Conservation (phyloP, 495 filamentous ascomycete species). For the Trichoderma gamsii region DNA sequence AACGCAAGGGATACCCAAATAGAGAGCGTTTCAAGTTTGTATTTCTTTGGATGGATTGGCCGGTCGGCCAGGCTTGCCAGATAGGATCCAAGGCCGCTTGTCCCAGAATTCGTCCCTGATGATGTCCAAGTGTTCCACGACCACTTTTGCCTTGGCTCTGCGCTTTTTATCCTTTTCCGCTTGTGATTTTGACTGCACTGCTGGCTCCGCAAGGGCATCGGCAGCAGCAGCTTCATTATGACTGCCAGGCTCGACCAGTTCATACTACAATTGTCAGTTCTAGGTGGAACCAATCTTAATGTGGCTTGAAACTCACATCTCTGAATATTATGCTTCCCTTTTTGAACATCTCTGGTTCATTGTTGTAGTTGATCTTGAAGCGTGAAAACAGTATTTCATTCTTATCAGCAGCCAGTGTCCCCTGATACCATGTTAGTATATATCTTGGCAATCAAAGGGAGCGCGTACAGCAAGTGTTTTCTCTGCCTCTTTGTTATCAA, state of each 20-base stretch:
- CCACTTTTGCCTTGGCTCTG: constrained; percentile 66
- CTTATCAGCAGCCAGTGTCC: constrained; percentile 78
- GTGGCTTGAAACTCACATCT: constrained; percentile 51
- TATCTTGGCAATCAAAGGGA: too few relatives aligned
- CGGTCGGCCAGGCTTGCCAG: constrained; percentile 62
- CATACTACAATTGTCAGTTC: constrained; percentile 35
- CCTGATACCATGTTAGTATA: constrained; percentile 40
- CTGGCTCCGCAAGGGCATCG: constrained; percentile 35
- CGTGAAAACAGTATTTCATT: constrained; percentile 90
- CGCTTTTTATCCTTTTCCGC: constrained; percentile 71
- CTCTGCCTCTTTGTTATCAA: constrained; percentile 72
- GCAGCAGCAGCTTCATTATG: constrained; percentile 30
- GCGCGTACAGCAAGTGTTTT: constrained; percentile 60
- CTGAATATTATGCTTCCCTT: constrained; percentile 89
- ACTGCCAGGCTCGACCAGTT: constrained; percentile 46
- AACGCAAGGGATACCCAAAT: constrained; percentile 11
- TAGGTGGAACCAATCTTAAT: constrained; percentile 17
- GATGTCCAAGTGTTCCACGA: constrained; percentile 81
- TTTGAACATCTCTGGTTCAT: constrained; percentile 84
- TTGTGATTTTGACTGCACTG: constrained; percentile 62
- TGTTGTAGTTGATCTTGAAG: constrained; percentile 95
- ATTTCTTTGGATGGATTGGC: constrained; percentile 54
- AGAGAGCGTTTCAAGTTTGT: constrained; percentile 21
- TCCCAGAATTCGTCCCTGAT: constrained; percentile 94
- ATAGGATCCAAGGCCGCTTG: constrained; percentile 76